A percentile compares a stretch with the other conserved stretches of the same genome.
Evolutionary conservation across 164 flowering plant genomes (phyloP).

Genomic region (Sextonia rubra): DNA sequence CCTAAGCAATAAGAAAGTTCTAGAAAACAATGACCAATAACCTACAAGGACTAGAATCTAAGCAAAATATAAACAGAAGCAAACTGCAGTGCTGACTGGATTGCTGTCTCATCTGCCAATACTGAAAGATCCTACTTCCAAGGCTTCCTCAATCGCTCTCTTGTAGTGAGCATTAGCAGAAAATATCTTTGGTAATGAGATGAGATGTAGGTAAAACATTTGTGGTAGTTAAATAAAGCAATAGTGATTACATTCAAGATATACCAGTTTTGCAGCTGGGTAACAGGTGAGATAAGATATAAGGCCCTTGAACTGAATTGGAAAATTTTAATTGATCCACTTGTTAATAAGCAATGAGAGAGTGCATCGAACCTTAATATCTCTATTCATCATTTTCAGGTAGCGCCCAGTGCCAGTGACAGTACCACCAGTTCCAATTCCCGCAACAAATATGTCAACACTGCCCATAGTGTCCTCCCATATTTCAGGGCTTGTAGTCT

Average conservation of each 20-base stretch:
- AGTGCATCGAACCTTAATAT: constrained; percentile 44
- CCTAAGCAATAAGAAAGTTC: constrained; percentile 36
- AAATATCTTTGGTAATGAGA: no score
- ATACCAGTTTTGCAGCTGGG: no score
- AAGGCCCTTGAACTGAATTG: no score
- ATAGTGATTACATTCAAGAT: no score
- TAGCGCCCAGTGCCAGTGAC: constrained; percentile 69
- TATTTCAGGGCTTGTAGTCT: constrained; percentile 84
- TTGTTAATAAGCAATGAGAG: background rate
- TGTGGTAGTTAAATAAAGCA: no score
- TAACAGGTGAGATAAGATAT: no score
- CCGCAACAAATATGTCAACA: constrained; percentile 70
- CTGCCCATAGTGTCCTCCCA: constrained; percentile 85
- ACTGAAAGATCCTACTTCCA: no score
- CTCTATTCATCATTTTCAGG: constrained; percentile 70
- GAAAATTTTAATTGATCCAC: background rate
- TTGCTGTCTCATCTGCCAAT: no score
- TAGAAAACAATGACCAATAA: constrained; percentile 11
- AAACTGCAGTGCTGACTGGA: background rate
- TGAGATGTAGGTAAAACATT: no score
- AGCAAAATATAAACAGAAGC: background rate
- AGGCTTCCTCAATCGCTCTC: no score
- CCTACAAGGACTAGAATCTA: background rate
- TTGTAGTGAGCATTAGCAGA: no score
- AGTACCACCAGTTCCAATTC: constrained; percentile 83